Conservation (phyloP, 1,284 basidiomycete species). For the Microbotryum scabiosae region DNA sequence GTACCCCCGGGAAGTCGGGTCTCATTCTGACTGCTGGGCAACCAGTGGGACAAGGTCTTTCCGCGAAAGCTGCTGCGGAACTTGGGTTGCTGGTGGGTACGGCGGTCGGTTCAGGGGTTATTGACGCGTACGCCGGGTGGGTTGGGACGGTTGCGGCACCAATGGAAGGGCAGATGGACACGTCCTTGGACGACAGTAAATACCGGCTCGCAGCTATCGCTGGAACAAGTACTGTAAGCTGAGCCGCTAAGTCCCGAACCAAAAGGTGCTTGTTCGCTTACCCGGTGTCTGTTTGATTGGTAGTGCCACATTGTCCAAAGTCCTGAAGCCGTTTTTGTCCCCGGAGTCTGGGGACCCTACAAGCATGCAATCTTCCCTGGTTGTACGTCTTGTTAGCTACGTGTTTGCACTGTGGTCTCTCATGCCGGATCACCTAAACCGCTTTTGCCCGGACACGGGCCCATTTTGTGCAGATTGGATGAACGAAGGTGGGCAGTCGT, state of each 20-base stretch:
- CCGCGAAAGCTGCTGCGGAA: slow-evolving; percentile 67
- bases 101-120: slow-evolving; percentile 85
- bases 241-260: too few relatives aligned
- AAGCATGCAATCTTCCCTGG: slow-evolving; percentile 79
- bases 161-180: slow-evolving; percentile 46
- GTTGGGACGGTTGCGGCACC: slow-evolving; percentile 87
- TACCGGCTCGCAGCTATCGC: slow-evolving; percentile 86
- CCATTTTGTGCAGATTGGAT: slow-evolving; percentile 53
- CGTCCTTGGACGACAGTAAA: slow-evolving; percentile 59
- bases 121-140: slow-evolving; percentile 99
- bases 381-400: slow-evolving; percentile 42
- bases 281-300: too few relatives aligned
- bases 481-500: slow-evolving; percentile 98
- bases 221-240: slow-evolving; percentile 67
- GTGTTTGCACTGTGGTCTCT: not conserved
- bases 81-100: slow-evolving; percentile 82
- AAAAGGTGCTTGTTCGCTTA: too few relatives aligned
- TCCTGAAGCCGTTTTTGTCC: slow-evolving; percentile 72
- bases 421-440: not conserved
- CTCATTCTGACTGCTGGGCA: slow-evolving; percentile 80
- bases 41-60: slow-evolving; percentile 79
- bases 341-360: slow-evolving; percentile 96
- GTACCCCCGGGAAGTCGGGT: slow-evolving; percentile 49
- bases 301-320: slow-evolving; percentile 71
- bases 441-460: not conserved